Percentiles rank a stretch among this genome's conserved stretches.
phyloP scores from a whole-genome alignment of 2,329 filamentous ascomycete genomes.

The Fusarium falciforme region DNA sequence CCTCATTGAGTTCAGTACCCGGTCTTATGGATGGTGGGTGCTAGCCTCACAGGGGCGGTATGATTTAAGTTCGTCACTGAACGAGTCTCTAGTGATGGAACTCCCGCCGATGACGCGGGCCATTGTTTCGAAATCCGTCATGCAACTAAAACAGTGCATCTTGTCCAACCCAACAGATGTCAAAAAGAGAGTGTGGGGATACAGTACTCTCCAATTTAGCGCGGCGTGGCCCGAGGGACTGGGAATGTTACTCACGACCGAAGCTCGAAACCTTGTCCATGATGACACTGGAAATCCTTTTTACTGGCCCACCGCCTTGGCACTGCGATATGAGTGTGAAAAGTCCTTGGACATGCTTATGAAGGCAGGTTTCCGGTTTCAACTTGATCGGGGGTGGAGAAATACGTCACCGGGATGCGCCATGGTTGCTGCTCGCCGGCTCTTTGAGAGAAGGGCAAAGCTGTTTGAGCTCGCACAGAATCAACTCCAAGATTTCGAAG shows the following conservation, averaged over 20 bases:
- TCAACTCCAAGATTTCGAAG: background rate
- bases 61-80: background rate
- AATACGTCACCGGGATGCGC: background rate
- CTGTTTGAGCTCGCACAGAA: background rate
- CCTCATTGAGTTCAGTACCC: background rate
- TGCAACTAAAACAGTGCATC: background rate
- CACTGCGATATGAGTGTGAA: background rate
- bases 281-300: rapidly evolving
- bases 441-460: background rate
- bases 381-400: too few species aligned
- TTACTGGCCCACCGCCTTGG: background rate
- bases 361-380: background rate
- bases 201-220: background rate
- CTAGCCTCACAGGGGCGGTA: background rate
- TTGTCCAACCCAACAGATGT: background rate
- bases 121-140: background rate
- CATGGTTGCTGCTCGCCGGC: background rate
- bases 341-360: background rate
- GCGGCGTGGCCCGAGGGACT: background rate
- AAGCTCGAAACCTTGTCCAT: background rate
- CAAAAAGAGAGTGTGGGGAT: background rate
- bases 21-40: background rate
- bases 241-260: background rate
- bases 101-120: background rate
- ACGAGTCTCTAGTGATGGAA: background rate